phyloP scores from a whole-genome alignment of 2,329 filamentous ascomycete species.

The Metarhizium humberi region DNA sequence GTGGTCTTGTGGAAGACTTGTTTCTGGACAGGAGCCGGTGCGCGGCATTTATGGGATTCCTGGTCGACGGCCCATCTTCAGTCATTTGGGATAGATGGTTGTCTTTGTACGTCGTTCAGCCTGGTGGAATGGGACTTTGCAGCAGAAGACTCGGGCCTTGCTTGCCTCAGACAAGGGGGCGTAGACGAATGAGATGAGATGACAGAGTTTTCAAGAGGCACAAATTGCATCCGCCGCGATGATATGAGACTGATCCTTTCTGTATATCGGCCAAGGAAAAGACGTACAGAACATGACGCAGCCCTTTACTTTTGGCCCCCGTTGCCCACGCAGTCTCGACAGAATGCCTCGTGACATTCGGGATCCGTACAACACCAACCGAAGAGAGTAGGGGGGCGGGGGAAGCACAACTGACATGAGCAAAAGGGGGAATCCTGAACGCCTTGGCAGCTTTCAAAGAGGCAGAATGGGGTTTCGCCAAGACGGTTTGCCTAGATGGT shows the following conservation, averaged over 20 bases:
- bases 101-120: neutral
- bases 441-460: neutral
- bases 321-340: neutral
- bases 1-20: neutral
- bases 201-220: no score
- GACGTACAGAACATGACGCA: neutral
- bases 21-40: neutral
- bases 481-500: no score
- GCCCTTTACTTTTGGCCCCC: neutral
- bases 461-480: no score
- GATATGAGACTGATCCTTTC: no score
- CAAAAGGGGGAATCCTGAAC: neutral
- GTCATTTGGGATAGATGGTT: neutral
- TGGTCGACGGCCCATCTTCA: neutral
- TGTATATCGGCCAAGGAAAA: no score
- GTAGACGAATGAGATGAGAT: neutral
- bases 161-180: neutral
- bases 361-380: neutral
- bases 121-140: neutral
- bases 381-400: neutral
- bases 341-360: neutral
- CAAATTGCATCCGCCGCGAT: no score
- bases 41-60: neutral
- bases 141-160: no score
- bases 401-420: neutral